A percentile compares a stretch with the other conserved stretches of the same genome.
Conservation (phyloP, 257 asterid species). For the Solanum etuberosum region DNA sequence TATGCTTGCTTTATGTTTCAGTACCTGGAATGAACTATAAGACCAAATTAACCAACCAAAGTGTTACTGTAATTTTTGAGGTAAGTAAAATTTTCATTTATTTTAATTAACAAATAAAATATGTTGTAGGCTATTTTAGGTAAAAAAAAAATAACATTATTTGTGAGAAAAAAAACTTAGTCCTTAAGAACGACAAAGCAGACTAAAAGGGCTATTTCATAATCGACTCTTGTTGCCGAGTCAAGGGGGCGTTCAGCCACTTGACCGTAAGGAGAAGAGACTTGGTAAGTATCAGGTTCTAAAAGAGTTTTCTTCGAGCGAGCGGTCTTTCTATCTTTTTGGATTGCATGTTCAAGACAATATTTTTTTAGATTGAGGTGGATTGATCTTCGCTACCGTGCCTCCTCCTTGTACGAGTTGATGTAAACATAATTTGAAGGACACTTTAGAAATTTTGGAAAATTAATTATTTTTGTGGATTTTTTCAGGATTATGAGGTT, state of each 20-base stretch:
- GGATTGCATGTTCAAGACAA: background rate
- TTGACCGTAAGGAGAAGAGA: too few species aligned
- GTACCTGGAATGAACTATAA: background rate
- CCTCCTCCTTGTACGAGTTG: too few species aligned
- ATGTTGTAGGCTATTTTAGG: background rate
- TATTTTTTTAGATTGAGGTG: background rate
- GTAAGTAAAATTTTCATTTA: background rate
- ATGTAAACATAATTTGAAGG: too few species aligned
- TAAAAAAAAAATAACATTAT: too few species aligned
- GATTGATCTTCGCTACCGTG: too few species aligned
- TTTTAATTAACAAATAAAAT: background rate
- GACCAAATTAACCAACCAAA: background rate
- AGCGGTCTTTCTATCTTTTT: background rate
- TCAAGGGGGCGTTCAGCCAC: too few species aligned
- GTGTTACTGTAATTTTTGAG: background rate
- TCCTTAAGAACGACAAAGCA: background rate
- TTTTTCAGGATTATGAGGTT: slow-evolving; percentile 38
- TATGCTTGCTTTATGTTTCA: slow-evolving; percentile 14
- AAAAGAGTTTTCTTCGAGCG: too few species aligned
- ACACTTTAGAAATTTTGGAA: background rate
- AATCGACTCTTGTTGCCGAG: background rate
- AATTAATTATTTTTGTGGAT: background rate
- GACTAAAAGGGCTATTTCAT: background rate
- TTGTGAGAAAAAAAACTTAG: background rate
- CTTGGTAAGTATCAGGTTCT: too few species aligned